Conservation (phyloP, 2,329 filamentous ascomycete species). For the Fusarium sp. region DNA sequence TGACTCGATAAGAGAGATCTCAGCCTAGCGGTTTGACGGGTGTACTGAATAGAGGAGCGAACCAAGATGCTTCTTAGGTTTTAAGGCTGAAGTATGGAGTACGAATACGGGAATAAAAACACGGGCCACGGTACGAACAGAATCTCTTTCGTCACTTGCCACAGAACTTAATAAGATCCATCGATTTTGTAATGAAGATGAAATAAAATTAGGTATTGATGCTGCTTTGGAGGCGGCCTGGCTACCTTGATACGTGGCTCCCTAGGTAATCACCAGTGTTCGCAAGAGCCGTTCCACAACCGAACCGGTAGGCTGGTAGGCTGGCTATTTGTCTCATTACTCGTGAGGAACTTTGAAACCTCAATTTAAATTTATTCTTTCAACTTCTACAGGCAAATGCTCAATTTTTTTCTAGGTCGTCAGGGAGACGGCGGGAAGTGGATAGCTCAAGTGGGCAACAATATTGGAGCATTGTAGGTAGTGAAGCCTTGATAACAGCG, state of each 20-base stretch:
- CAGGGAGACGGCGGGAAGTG: conserved; percentile 39
- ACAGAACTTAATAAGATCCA: background rate
- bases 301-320: background rate
- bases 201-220: conserved; percentile 4
- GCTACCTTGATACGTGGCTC: background rate
- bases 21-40: background rate
- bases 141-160: background rate
- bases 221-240: background rate
- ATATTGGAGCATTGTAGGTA: conserved; percentile 12
- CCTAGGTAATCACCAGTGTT: background rate
- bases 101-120: conserved; percentile 24
- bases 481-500: conserved; percentile 15
- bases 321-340: background rate
- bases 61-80: conserved; percentile 7
- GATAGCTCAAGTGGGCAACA: conserved; percentile 25
- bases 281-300: background rate
- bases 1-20: background rate
- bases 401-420: conserved; percentile 9
- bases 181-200: background rate
- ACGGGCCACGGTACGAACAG: background rate
- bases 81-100: conserved; percentile 8
- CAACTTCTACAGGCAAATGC: background rate
- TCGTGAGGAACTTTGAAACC: background rate
- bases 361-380: background rate
- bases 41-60: background rate